These are phyloP conservation scores for Dendrocalamus latiflorus DNA, from an alignment of 202 grass and related monocot species.

Conservation along the genomic window DNA sequence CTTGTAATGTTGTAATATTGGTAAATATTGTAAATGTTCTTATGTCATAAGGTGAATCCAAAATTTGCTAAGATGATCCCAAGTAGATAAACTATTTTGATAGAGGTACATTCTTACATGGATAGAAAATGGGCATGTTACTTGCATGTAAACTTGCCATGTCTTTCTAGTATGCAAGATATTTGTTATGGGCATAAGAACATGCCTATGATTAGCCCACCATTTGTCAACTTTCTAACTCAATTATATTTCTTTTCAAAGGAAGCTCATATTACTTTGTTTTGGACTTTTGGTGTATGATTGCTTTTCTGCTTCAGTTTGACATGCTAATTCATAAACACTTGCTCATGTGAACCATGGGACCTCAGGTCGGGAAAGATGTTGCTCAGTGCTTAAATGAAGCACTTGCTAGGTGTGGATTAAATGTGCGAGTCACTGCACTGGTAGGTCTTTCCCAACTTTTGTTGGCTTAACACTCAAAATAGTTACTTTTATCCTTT, in stretches of 20 bases:
- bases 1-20: background rate
- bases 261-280: background rate
- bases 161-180: background rate
- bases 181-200: background rate
- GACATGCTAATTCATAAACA: background rate
- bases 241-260: background rate
- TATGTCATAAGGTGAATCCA: background rate
- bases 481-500: background rate
- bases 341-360: background rate
- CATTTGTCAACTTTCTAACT: background rate
- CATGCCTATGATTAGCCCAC: background rate
- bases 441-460: slow-evolving; percentile 52
- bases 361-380: slow-evolving; percentile 66
- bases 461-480: background rate
- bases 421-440: slow-evolving; percentile 58
- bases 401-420: slow-evolving; percentile 63
- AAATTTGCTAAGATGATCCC: background rate
- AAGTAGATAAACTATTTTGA: background rate
- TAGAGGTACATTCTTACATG: background rate
- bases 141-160: background rate
- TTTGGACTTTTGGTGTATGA: background rate
- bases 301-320: background rate
- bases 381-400: slow-evolving; percentile 74
- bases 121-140: background rate
- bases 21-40: background rate